Evolutionary conservation across 2,329 filamentous ascomycete genomes (phyloP), one percentile per base, ranked within the genome.

Genomic region (Tolypocladium capitatum): DNA sequence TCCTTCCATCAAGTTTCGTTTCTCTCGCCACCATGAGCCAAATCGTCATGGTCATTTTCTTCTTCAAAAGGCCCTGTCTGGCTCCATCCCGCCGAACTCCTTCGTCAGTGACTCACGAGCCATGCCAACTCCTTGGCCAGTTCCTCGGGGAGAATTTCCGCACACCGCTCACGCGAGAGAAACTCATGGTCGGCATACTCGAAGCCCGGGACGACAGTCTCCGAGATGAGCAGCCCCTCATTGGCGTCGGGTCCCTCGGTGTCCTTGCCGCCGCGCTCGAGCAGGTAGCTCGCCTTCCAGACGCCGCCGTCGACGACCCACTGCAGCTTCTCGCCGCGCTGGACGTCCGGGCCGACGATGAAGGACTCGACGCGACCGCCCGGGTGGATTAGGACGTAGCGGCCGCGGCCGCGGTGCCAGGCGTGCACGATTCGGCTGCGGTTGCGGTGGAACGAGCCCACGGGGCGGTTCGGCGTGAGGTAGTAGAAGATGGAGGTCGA

Each of bases 251-350:
- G 61, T 21, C 58, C 60, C 46, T 73, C 70, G 8, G 45, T 48
- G 2, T 46, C 46, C n/a, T 40, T n/a, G 21, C 32, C 20, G 8
- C 16, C 1, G 13, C 34, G 30, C 40, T 61, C 55, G 31, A 83
- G 60, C 48, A 85, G 56, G 60, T 74, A 83, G 55, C 72, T 81
- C 11, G 74, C 75, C 63, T 85, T 86, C 59, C 74, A 86, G 60
- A 79, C 78, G 5, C 77, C 80, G 0, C 81, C 81, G 46, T 83
- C 78, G 8, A 86, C 81, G 50, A 83, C 68, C 81, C 81, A 86
- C 60, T 84, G 79, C 56, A 82, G 53, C 58, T 60, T 74, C 67
- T 86, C 82, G 1, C 80, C 81, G 0, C 58, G 62, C 4, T 65
- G 67, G 5, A 84, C 64, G 57, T 81, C 65, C 13, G 67, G 68